A percentile compares a stretch with the other conserved stretches of the same genome.
Conservation (phyloP, 768 basidiomycete species). For the Russula earlei region DNA sequence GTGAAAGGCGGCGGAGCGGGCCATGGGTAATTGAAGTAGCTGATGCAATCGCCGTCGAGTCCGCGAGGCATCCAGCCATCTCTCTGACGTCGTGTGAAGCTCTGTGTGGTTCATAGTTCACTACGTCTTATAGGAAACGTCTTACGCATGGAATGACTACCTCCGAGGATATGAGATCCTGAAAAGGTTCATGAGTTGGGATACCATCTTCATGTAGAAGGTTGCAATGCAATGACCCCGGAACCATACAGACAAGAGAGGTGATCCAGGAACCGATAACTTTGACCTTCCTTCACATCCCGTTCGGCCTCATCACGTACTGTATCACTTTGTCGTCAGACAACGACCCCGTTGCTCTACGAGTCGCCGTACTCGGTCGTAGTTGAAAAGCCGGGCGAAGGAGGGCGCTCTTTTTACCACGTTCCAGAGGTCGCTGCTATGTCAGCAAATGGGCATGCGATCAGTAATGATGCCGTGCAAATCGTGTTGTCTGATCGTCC, state of each 20-base stretch:
- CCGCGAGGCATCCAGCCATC: conserved; percentile 40
- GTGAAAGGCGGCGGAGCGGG: neutral
- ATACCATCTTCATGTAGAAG: conserved; percentile 72
- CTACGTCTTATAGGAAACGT: conserved; percentile 75
- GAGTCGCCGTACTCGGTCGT: conserved; percentile 37
- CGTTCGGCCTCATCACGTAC: conserved; percentile 54
- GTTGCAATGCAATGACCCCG: conserved; percentile 83
- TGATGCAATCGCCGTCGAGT: conserved; percentile 50
- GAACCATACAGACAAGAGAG: conserved; percentile 78
- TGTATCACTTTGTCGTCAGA: conserved; percentile 71
- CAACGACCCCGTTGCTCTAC: conserved; percentile 27
- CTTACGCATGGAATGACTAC: conserved; percentile 78
- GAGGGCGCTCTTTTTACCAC: conserved; percentile 74
- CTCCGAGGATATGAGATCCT: conserved; percentile 40
- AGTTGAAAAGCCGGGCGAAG: conserved; percentile 55
- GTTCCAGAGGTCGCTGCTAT: conserved; percentile 42
- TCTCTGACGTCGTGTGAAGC: conserved; percentile 50
- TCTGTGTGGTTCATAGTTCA: conserved; percentile 53
- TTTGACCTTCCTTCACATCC: conserved; percentile 63
- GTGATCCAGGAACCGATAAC: conserved; percentile 87
- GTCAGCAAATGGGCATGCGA: conserved; percentile 90
- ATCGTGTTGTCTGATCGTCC: conserved; percentile 42
- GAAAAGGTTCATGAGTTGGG: neutral
- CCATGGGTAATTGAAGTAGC: neutral
- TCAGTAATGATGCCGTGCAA: conserved; percentile 88